phyloP scores from a whole-genome alignment of 1,284 basidiomycete genomes.

The Heterobasidion annosum region DNA sequence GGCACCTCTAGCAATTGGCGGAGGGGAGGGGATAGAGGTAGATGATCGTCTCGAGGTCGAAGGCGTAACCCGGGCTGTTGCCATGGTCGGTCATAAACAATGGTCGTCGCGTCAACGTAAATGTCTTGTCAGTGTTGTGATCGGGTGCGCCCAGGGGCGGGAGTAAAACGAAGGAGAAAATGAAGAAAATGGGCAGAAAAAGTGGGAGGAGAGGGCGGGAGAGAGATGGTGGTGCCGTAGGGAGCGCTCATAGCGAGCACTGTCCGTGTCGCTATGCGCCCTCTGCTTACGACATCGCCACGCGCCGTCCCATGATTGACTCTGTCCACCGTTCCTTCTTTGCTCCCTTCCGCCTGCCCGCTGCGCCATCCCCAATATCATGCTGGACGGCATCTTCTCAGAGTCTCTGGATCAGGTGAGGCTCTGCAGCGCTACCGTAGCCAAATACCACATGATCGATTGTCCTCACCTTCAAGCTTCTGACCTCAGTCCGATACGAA shows the following conservation, averaged over 20 bases:
- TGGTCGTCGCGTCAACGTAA: not conserved
- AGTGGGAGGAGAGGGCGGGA: not conserved
- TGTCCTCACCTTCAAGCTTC: not conserved
- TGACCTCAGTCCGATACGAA: not conserved
- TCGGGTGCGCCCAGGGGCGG: not conserved
- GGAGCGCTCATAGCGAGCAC: not conserved
- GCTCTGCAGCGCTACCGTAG: not conserved
- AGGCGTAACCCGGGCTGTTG: slow-evolving; percentile 28
- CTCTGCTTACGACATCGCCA: not conserved
- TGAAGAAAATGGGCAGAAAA: not conserved
- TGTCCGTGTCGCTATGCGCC: not conserved
- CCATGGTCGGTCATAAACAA: not conserved
- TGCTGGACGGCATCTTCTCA: slow-evolving; percentile 11
- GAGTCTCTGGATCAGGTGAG: slow-evolving; percentile 40
- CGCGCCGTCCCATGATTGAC: not conserved
- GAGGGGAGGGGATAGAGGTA: slow-evolving; percentile 13
- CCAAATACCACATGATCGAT: not conserved
- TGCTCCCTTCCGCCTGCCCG: no score
- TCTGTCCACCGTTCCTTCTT: no score
- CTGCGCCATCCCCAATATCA: not conserved
- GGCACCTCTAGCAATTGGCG: slow-evolving; percentile 24
- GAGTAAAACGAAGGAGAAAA: not conserved
- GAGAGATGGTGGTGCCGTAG: not conserved
- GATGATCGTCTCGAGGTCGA: slow-evolving; percentile 34
- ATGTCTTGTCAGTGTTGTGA: not conserved